Conservation (phyloP, 2,329 filamentous ascomycete genomes). For the Apiospora arundinis region DNA sequence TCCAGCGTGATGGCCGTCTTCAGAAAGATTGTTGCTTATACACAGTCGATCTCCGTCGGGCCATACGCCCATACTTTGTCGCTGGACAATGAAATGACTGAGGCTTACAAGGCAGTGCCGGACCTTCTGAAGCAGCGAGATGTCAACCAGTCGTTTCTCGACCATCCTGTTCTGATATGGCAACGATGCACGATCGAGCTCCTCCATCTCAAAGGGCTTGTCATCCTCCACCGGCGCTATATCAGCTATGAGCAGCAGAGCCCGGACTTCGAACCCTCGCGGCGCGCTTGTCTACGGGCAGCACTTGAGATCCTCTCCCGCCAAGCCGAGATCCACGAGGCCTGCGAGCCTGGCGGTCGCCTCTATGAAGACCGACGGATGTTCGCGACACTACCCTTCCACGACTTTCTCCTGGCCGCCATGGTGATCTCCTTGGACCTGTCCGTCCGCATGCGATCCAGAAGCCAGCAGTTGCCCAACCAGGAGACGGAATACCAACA, state of each 20-base stretch:
- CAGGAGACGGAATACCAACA: constrained; percentile 13
- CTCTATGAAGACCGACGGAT: constrained; percentile 53
- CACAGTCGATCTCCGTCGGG: not conserved
- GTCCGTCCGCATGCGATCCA: constrained; percentile 32
- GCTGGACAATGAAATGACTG: constrained; percentile 33
- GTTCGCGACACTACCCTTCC: constrained; percentile 49
- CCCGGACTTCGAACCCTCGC: constrained; percentile 27
- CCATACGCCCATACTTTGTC: not conserved
- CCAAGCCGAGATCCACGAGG: constrained; percentile 40
- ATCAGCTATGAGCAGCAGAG: constrained; percentile 31
- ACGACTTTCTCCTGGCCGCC: constrained; percentile 58
- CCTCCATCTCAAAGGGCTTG: constrained; percentile 39
- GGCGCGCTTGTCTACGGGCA: constrained; percentile 35
- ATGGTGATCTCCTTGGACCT: constrained; percentile 56
- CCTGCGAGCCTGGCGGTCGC: constrained; percentile 48
- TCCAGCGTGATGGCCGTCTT: not conserved
- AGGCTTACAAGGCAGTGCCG: constrained; percentile 34
- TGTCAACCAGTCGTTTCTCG: constrained; percentile 37
- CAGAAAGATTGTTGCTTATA: not conserved
- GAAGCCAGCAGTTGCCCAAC: not conserved
- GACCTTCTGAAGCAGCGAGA: constrained; percentile 33
- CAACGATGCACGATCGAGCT: constrained; percentile 39
- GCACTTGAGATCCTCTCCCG: constrained; percentile 35
- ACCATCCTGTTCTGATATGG: constrained; percentile 35
- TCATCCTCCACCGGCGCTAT: constrained; percentile 42